A percentile compares a stretch with the other conserved stretches of the same genome.
Evolutionary conservation across 2,329 filamentous ascomycete species (phyloP).

Genomic region (Pseudophaeomoniella oleicola): DNA sequence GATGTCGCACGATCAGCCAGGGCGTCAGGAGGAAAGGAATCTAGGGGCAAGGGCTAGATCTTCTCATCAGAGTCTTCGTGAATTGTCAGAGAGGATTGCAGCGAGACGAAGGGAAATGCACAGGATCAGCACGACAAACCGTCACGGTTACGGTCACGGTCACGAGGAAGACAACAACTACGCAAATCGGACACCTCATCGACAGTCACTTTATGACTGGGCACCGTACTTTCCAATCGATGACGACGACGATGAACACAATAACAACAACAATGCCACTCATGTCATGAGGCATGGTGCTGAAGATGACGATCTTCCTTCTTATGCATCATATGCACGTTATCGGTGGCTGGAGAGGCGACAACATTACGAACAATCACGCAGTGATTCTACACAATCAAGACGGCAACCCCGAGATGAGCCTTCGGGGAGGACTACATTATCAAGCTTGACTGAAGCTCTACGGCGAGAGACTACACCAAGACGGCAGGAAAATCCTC

Average conservation of each 20-base stretch:
- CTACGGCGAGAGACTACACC: too few relatives aligned
- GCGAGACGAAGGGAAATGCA: constrained; percentile 19
- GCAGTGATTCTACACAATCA: too few relatives aligned
- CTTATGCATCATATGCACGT: too few relatives aligned
- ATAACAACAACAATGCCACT: not conserved
- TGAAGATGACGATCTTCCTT: not conserved
- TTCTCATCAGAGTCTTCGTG: constrained; percentile 18
- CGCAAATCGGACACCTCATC: constrained; percentile 36
- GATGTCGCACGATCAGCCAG: not conserved
- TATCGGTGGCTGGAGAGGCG: too few relatives aligned
- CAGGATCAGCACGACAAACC: constrained; percentile 30
- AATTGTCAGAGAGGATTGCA: constrained; percentile 28
- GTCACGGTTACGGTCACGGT: too few relatives aligned
- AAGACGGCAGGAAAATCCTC: too few relatives aligned
- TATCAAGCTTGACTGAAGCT: not conserved
- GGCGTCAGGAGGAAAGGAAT: not conserved
- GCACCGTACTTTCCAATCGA: constrained; percentile 38
- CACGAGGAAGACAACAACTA: constrained; percentile 29
- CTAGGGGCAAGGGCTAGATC: too few relatives aligned
- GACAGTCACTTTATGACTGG: constrained; percentile 46
- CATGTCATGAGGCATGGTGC: too few relatives aligned
- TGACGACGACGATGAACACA: constrained; percentile 15
- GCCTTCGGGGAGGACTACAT: not conserved
- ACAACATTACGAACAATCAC: too few relatives aligned
- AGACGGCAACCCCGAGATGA: constrained; percentile 1